Percentiles rank a stretch among this genome's conserved stretches.
phyloP scores from a whole-genome alignment of 805 yeast species.

The Sungouiella blattae region DNA sequence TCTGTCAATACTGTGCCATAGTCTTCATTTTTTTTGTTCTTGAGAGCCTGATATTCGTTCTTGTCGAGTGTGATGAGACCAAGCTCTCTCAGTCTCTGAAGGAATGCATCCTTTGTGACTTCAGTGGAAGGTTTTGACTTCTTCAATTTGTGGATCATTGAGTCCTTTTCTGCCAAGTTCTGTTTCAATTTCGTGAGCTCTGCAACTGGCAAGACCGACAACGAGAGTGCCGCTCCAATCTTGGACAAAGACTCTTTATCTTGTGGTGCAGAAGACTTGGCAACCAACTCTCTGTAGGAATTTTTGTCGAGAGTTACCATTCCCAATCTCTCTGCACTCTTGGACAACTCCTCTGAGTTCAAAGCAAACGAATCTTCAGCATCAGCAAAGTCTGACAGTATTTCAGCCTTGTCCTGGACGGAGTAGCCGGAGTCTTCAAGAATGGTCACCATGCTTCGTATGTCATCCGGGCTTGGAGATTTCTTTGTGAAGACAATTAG shows the following conservation, averaged over 20 bases:
- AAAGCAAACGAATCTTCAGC: constrained; percentile 8
- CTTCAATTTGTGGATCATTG: constrained; percentile 22
- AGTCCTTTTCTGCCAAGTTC: constrained; percentile 21
- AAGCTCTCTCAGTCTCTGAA: constrained; percentile 13
- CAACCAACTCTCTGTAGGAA: constrained; percentile 1
- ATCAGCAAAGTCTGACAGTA: constrained; percentile 4
- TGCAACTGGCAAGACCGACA: constrained; percentile 10
- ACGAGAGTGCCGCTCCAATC: constrained; percentile 9
- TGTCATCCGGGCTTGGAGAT: background rate
- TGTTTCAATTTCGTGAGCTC: constrained; percentile 13
- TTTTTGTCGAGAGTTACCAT: constrained; percentile 6
- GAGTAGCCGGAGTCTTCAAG: constrained; percentile 4
- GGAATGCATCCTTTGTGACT: constrained; percentile 19
- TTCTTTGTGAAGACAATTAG: constrained; percentile 2
- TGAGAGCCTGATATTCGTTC: constrained; percentile 12
- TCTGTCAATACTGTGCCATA: constrained; percentile 17
- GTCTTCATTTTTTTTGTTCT: constrained; percentile 10
- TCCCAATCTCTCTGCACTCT: constrained; percentile 10
- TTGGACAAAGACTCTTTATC: constrained; percentile 2
- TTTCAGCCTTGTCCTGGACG: constrained; percentile 1
- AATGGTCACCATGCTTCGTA: constrained; percentile 5
- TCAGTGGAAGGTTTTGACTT: constrained; percentile 4
- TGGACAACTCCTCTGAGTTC: constrained; percentile 5
- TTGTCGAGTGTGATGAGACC: constrained; percentile 15
- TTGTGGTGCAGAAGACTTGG: constrained; percentile 2